Evolutionary conservation across 768 basidiomycete genomes (phyloP), one percentile per base, ranked within the genome.

Genomic region (Trametes cinnabarina): DNA sequence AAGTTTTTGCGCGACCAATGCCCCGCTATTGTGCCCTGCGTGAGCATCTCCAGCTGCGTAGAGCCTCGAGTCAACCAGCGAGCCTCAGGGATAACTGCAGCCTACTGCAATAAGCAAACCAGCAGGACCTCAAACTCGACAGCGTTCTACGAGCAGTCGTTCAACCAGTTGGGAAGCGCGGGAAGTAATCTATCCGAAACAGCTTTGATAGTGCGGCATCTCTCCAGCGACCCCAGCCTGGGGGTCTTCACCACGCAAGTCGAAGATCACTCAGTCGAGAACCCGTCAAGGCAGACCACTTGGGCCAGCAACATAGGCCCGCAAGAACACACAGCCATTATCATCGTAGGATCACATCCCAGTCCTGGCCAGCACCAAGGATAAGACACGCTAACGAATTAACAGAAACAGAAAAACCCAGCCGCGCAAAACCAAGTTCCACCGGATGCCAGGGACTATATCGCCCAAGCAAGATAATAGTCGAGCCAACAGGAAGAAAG

Each of bases 261-360:
- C 30, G 30, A 12, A 32, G 30, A n/a, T 32, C 30, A 32, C 30
- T 32, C 30, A 49, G 47, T 19, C 6, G 44, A 14, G 28, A 34
- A 35, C 11, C 10, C 15, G 6, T 19, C 10, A 32, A 12, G 30
- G 6, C 32, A 35, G 12, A 19, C 30, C 34, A n/a, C 19, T 35
- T 32, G 32, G 44, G 44, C 44, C 44, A 46, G 44, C 26, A 46
- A 46, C 44, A n/a, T 46, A 46, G 44, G 44, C 44, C 44, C 44
- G 25, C 42, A n/a, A 32, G 51, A 26, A 43, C 41, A 30, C 51
- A 52, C 28, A 30, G 42, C 10, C 32, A 32, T 32, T 32, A 32
- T 7, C 30, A 32, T 32, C 12, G 28, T 11, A 30, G 19, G 12
- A 42, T 22, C 41, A 15, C 34, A 41, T 26, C 30, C 19, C 25